Conservation (phyloP, 306 rosid genomes). For the Gynostemma pentaphyllum region DNA sequence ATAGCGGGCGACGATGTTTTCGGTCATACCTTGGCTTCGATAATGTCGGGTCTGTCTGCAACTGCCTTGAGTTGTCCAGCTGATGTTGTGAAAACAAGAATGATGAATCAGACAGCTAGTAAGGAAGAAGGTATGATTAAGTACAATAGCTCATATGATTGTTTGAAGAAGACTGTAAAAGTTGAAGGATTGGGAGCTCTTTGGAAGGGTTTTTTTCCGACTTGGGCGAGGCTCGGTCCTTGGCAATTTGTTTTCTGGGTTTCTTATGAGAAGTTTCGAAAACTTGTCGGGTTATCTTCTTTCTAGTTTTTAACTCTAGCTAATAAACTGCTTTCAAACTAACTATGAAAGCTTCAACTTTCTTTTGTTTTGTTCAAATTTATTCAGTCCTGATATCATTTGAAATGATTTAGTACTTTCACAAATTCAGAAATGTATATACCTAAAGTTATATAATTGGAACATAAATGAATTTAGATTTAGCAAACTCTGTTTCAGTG, state of each 20-base stretch:
- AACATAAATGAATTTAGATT: too few species aligned
- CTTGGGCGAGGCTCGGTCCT: constrained; percentile 93
- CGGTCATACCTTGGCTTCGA: constrained; percentile 69
- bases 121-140: constrained; percentile 35
- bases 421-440: too few species aligned
- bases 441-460: too few species aligned
- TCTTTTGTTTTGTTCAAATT: too few species aligned
- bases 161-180: constrained; percentile 66
- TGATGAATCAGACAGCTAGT: constrained; percentile 62
- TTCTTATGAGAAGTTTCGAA: constrained; percentile 72
- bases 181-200: constrained; percentile 68
- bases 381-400: too few species aligned
- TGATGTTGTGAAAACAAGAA: constrained; percentile 86
- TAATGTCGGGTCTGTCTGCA: constrained; percentile 66
- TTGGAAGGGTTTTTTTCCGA: constrained; percentile 93
- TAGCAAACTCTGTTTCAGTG: too few species aligned
- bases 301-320: too few species aligned
- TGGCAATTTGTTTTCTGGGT: constrained; percentile 97
- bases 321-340: not conserved
- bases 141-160: constrained; percentile 54
- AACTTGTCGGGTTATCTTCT: constrained; percentile 69
- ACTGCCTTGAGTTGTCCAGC: constrained; percentile 85
- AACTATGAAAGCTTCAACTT: too few species aligned
- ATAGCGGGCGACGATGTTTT: constrained; percentile 53
- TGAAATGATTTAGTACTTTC: too few species aligned